These are phyloP conservation scores for Alternaria longipes DNA, from an alignment of 2,329 filamentous ascomycete genomes.

Conservation along the genomic window DNA sequence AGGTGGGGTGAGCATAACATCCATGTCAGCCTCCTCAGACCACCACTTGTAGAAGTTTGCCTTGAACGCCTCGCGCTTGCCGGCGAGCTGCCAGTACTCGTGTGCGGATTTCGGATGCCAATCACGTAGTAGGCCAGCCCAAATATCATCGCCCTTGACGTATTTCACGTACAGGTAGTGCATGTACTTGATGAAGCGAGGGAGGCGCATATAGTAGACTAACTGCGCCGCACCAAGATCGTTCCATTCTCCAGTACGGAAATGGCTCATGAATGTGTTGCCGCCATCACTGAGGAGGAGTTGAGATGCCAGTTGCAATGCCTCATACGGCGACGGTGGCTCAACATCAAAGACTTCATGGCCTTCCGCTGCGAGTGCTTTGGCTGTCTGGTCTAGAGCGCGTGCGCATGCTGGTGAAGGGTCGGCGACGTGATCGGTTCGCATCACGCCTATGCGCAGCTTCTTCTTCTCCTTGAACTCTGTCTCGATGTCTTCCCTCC, in stretches of 20 bases:
- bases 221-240: conserved; percentile 82
- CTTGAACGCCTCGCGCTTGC: conserved; percentile 79
- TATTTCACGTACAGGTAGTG: conserved; percentile 93
- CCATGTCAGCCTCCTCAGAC: conserved; percentile 71
- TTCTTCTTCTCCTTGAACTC: conserved; percentile 69
- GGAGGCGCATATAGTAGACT: conserved; percentile 75
- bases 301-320: conserved; percentile 77
- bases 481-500: conserved; percentile 70
- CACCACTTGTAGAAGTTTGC: conserved; percentile 86
- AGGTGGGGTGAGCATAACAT: conserved; percentile 83
- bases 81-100: conserved; percentile 85
- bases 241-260: conserved; percentile 79
- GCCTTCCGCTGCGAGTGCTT: conserved; percentile 73
- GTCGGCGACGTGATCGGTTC: conserved; percentile 82
- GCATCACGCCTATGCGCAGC: conserved; percentile 78
- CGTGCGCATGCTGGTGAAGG: conserved; percentile 84
- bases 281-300: conserved; percentile 88
- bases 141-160: conserved; percentile 75
- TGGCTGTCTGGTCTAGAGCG: conserved; percentile 75
- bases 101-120: conserved; percentile 78
- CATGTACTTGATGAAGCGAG: conserved; percentile 78
- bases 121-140: conserved; percentile 78
- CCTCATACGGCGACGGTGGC: conserved; percentile 76
- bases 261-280: conserved; percentile 78
- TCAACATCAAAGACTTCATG: conserved; percentile 76